These are phyloP conservation scores for Trichocomaceae sp. DNA, from an alignment of 2,329 filamentous ascomycete genomes.

Conservation along the genomic window DNA sequence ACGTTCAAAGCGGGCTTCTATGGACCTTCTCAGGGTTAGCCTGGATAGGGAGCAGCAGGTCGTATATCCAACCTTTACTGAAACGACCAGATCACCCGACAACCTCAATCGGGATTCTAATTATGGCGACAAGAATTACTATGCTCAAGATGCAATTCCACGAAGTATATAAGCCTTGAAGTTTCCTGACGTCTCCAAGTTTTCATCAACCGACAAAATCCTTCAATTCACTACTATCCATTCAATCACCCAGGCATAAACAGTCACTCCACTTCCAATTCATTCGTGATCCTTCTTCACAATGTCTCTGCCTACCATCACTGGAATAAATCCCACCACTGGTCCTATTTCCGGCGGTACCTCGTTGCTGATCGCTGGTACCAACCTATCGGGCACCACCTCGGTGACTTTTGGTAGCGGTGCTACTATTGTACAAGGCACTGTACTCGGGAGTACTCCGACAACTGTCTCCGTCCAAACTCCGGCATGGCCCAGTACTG, in stretches of 20 bases:
- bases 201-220: background rate
- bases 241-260: no score
- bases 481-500: background rate
- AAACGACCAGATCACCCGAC: background rate
- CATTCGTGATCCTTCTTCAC: background rate
- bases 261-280: background rate
- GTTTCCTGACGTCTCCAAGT: background rate
- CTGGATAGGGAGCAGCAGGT: background rate
- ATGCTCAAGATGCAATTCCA: background rate
- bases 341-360: background rate
- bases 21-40: background rate
- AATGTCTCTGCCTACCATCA: background rate
- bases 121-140: background rate
- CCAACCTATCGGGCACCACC: background rate
- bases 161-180: background rate
- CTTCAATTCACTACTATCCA: no score
- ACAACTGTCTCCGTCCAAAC: background rate
- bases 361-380: background rate
- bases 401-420: background rate
- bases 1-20: background rate
- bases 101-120: background rate
- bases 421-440: background rate
- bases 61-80: background rate
- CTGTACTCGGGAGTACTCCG: background rate
- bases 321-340: slow-evolving; percentile 3